phyloP scores from a whole-genome alignment of 495 filamentous ascomycete genomes.

The Corynascus novoguineensis region DNA sequence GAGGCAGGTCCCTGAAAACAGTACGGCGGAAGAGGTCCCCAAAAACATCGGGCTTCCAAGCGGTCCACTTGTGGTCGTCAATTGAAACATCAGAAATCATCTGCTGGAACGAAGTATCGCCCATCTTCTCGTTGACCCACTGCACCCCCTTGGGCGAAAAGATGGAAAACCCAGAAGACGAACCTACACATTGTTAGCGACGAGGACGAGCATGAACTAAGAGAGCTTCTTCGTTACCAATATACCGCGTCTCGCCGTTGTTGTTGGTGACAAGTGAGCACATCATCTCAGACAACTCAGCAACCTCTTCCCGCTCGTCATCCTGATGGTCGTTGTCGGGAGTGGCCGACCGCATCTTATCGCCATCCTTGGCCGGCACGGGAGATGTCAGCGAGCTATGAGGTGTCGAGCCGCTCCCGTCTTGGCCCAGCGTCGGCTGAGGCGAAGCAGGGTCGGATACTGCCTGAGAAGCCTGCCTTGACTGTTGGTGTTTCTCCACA shows the following conservation, averaged over 20 bases:
- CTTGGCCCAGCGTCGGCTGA: constrained; percentile 37
- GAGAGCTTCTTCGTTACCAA: constrained; percentile 56
- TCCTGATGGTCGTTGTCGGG: constrained; percentile 36
- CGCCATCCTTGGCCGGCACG: constrained; percentile 50
- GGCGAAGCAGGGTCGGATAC: constrained; percentile 44
- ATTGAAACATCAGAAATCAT: constrained; percentile 83
- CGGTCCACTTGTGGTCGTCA: constrained; percentile 88
- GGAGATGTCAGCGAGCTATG: constrained; percentile 57
- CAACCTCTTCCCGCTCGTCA: constrained; percentile 85
- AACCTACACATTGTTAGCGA: constrained; percentile 54
- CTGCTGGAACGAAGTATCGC: constrained; percentile 86
- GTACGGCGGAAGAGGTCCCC: constrained; percentile 83
- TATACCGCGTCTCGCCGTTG: constrained; percentile 90
- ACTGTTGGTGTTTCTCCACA: constrained; percentile 54
- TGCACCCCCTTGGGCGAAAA: constrained; percentile 91
- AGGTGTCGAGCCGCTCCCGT: constrained; percentile 52
- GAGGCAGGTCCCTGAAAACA: constrained; percentile 75
- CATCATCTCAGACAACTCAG: constrained; percentile 96
- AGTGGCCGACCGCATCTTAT: constrained; percentile 31
- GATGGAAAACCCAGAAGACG: constrained; percentile 96
- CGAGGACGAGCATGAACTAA: not conserved
- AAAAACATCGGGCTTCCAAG: constrained; percentile 95
- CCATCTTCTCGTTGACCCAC: constrained; percentile 98
- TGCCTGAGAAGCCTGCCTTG: constrained; percentile 41
- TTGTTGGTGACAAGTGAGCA: constrained; percentile 98